A percentile compares a stretch with the other conserved stretches of the same genome.
Conservation (phyloP, 2,329 filamentous ascomycete genomes). For the Curvularia verruculosa region DNA sequence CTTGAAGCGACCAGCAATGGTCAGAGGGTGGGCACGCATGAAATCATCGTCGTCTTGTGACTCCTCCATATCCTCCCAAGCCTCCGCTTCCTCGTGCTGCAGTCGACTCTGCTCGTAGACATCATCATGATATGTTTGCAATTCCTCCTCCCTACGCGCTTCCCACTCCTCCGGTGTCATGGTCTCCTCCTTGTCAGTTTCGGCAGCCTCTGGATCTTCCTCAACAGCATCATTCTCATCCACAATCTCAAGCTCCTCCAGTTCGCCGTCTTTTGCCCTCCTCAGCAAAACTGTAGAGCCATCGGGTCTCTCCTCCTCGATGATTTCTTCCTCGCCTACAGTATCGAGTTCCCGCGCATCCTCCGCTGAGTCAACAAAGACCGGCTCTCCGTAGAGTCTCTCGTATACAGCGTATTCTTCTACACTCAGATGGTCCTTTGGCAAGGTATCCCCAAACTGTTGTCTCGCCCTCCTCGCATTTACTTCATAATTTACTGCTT, state of each 20-base stretch:
- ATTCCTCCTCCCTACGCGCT: constrained; percentile 41
- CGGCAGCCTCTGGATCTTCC: constrained; percentile 32
- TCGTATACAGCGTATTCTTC: constrained; percentile 79
- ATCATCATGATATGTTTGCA: constrained; percentile 39
- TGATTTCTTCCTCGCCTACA: constrained; percentile 56
- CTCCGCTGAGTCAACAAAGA: constrained; percentile 66
- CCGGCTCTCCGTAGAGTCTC: constrained; percentile 77
- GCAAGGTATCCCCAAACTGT: constrained; percentile 77
- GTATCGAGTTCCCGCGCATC: constrained; percentile 50
- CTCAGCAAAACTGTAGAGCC: constrained; percentile 55
- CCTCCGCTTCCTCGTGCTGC: constrained; percentile 51
- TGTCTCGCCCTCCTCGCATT: constrained; percentile 74
- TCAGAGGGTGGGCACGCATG: constrained; percentile 74
- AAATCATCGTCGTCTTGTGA: constrained; percentile 48
- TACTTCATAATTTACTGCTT: constrained; percentile 58
- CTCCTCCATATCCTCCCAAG: constrained; percentile 37
- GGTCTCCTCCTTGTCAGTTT: constrained; percentile 21
- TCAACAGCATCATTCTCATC: constrained; percentile 23
- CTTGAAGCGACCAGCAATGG: constrained; percentile 73
- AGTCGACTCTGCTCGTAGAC: constrained; percentile 52
- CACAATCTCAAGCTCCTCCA: constrained; percentile 64
- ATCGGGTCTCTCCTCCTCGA: constrained; percentile 38
- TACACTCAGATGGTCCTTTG: constrained; percentile 70
- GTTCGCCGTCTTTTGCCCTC: constrained; percentile 61
- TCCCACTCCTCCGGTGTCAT: constrained; percentile 46